Conservation (phyloP, 495 filamentous ascomycete genomes). For the Hypoxylon fragiforme region DNA sequence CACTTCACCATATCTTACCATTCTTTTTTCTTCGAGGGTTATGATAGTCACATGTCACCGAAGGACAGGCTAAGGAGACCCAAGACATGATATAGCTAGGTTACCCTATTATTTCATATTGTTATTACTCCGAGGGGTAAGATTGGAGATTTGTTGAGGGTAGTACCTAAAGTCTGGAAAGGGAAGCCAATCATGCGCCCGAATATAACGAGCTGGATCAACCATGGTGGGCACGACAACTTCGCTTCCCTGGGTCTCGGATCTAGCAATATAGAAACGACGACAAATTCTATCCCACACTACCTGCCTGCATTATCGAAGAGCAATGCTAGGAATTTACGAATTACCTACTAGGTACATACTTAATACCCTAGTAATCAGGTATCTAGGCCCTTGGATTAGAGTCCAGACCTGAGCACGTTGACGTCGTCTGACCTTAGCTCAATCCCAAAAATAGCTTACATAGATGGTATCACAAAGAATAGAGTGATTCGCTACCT, state of each 20-base stretch:
- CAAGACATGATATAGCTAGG: too few species aligned
- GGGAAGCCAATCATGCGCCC: conserved; percentile 22
- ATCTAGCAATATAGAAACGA: conserved; percentile 27
- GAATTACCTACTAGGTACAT: too few species aligned
- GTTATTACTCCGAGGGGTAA: conserved; percentile 10
- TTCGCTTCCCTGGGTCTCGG: conserved; percentile 27
- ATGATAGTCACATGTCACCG: background rate
- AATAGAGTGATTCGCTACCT: too few species aligned
- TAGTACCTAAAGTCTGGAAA: conserved; percentile 15
- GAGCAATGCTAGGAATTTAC: conserved; percentile 18
- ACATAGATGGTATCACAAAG: conserved; percentile 13
- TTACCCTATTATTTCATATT: conserved; percentile 10
- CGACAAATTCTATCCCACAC: conserved; percentile 10
- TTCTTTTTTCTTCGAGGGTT: background rate
- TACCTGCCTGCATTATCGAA: conserved; percentile 26
- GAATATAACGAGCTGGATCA: conserved; percentile 14
- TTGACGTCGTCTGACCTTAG: conserved; percentile 20
- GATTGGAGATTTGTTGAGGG: conserved; percentile 10
- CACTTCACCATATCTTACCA: background rate
- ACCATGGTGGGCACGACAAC: conserved; percentile 12
- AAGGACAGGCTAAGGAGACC: conserved; percentile 2
- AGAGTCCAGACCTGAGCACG: conserved; percentile 23
- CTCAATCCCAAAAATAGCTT: conserved; percentile 30
- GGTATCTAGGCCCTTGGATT: conserved; percentile 16
- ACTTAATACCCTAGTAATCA: too few species aligned